Evolutionary conservation across 345 rosid species (phyloP).

Genomic region (Alliaria petiolata): DNA sequence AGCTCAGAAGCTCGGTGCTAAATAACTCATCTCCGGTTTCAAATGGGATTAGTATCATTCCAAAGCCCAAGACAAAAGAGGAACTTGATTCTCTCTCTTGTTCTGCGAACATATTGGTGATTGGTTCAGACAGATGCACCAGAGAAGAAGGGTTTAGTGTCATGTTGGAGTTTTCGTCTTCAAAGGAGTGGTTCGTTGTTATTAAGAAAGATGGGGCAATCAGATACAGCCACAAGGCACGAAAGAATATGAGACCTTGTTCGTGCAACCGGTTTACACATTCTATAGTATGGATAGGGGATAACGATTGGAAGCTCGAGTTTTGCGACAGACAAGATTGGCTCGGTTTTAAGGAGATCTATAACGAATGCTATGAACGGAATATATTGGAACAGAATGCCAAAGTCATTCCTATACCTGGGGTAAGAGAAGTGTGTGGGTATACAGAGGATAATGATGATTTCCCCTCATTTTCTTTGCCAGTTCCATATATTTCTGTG

Average conservation of each 20-base stretch:
- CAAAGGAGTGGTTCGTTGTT: constrained; percentile 68
- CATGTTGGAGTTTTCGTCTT: constrained; percentile 47
- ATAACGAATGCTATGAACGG: constrained; percentile 75
- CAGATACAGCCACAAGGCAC: constrained; percentile 47
- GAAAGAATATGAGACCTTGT: constrained; percentile 57
- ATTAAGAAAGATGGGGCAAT: constrained; percentile 52
- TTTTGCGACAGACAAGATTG: constrained; percentile 68
- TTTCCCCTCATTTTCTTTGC: constrained; percentile 43
- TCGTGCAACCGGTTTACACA: constrained; percentile 62
- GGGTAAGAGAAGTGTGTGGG: constrained; percentile 58
- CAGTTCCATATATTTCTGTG: constrained; percentile 52
- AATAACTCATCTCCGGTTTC: constrained; percentile 30
- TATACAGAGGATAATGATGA: constrained; percentile 32
- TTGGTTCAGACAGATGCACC: constrained; percentile 60
- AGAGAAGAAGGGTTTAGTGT: constrained; percentile 66
- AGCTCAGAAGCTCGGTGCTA: constrained; percentile 46
- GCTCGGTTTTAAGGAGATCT: constrained; percentile 77
- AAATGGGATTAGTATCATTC: constrained; percentile 35
- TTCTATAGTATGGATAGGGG: constrained; percentile 63
- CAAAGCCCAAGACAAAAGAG: constrained; percentile 27
- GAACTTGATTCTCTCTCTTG: constrained; percentile 46
- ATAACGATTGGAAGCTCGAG: constrained; percentile 84
- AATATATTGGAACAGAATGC: constrained; percentile 39
- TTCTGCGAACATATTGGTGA: constrained; percentile 55
- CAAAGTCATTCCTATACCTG: constrained; percentile 84